phyloP scores from a whole-genome alignment of 306 rosid species.

The Gleditsia sinensis region DNA sequence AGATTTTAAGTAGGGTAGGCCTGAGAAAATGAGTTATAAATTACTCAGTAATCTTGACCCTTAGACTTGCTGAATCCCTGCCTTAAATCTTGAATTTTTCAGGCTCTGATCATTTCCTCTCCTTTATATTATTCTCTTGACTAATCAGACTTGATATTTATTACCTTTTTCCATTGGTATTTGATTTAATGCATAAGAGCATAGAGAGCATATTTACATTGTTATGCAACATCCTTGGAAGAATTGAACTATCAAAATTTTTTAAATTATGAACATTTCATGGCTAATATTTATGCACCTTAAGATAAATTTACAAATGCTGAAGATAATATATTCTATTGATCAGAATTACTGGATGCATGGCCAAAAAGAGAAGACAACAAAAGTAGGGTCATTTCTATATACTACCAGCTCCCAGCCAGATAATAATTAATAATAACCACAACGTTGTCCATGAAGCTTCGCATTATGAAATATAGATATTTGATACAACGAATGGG shows the following conservation, averaged over 20 bases:
- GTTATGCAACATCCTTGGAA: slow-evolving; percentile 9
- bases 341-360: slow-evolving; percentile 5
- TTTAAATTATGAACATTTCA: not conserved
- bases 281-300: slow-evolving; percentile 4
- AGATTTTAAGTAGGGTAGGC: too few species aligned
- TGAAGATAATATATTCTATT: slow-evolving; percentile 15
- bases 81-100: slow-evolving; percentile 2
- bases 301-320: not conserved
- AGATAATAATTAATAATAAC: not conserved
- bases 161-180: slow-evolving; percentile 11
- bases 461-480: not conserved
- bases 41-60: too few species aligned
- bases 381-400: too few species aligned
- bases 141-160: not conserved
- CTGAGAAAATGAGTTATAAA: too few species aligned
- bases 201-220: not conserved
- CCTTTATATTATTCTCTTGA: slow-evolving; percentile 17
- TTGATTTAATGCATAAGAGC: not conserved
- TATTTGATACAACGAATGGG: not conserved
- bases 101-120: slow-evolving; percentile 10
- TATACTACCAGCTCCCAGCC: slow-evolving; percentile 12
- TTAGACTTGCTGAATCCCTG: not conserved
- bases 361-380: too few species aligned
- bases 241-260: slow-evolving; percentile 2
- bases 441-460: not conserved